phyloP scores from a whole-genome alignment of 129 eudicot species.

The Saussurea involucrata region DNA sequence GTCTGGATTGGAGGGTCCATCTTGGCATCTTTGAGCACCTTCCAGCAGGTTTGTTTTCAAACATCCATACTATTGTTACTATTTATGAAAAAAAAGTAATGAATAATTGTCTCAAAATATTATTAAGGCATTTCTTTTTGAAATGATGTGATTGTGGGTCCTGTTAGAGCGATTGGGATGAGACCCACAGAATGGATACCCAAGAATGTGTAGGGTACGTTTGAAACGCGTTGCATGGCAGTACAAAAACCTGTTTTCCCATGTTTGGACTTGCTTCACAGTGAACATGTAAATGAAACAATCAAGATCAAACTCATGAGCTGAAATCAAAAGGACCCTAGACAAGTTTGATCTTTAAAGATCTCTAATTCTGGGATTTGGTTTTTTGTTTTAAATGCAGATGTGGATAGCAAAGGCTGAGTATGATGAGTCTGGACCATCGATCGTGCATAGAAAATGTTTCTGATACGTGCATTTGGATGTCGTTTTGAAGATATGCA shows the following conservation, averaged over 20 bases:
- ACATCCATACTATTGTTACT: background rate
- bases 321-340: background rate
- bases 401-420: conserved; percentile 59
- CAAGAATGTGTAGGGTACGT: background rate
- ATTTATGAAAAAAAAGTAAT: background rate
- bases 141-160: background rate
- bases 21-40: conserved; percentile 59
- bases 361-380: conserved; percentile 8
- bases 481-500: conserved; percentile 2
- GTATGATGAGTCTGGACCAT: conserved; percentile 44
- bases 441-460: conserved; percentile 59
- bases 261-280: background rate
- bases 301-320: background rate
- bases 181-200: background rate
- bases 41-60: conserved; percentile 50
- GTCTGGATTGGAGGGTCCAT: conserved; percentile 84
- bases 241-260: background rate
- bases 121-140: background rate
- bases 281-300: background rate
- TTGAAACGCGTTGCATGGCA: background rate
- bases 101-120: background rate
- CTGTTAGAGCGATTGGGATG: background rate
- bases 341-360: background rate
- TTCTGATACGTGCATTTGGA: conserved; percentile 34
- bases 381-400: conserved; percentile 21